A percentile compares a stretch with the other conserved stretches of the same genome.
Conservation (phyloP, 1,284 basidiomycete species). For the Leccinum colubrinum region DNA sequence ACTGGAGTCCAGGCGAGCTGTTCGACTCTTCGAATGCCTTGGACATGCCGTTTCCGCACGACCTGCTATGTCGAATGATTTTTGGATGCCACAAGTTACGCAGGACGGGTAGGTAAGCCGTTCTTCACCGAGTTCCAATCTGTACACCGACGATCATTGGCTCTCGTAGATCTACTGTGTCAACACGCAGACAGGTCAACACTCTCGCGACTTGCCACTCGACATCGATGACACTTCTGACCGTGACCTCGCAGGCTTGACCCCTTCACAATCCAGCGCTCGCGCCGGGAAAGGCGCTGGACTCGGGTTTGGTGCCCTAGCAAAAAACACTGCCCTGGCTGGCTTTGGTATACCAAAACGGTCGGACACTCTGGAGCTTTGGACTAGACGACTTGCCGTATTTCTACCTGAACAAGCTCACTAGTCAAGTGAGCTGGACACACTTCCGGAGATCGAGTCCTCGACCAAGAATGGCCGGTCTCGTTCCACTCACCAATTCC, state of each 20-base stretch:
- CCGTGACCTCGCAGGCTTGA: constrained; percentile 55
- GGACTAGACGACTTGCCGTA: constrained; percentile 78
- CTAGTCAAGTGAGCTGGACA: constrained; percentile 72
- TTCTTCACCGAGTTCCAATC: not conserved
- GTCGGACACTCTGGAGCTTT: constrained; percentile 69
- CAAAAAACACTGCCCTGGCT: constrained; percentile 29
- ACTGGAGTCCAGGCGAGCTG: too few relatives aligned
- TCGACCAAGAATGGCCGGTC: constrained; percentile 23
- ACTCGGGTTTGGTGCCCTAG: constrained; percentile 40
- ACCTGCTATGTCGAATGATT: constrained; percentile 58
- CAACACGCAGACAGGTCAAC: constrained; percentile 89
- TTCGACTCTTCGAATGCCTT: too few relatives aligned
- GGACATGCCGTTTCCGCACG: constrained; percentile 3
- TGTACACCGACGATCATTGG: constrained; percentile 1
- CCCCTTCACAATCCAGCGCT: constrained; percentile 51
- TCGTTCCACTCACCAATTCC: constrained; percentile 33
- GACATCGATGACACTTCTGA: constrained; percentile 63
- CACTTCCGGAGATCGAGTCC: constrained; percentile 46
- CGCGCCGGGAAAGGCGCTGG: constrained; percentile 53
- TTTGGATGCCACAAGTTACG: constrained; percentile 77
- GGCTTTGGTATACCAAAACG: constrained; percentile 63
- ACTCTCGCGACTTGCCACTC: constrained; percentile 81
- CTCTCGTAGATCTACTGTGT: constrained; percentile 82
- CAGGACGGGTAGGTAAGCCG: constrained; percentile 67
- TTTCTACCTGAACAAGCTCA: constrained; percentile 76